Conservation (phyloP, 257 asterid genomes). For the Salvia miltiorrhiza region DNA sequence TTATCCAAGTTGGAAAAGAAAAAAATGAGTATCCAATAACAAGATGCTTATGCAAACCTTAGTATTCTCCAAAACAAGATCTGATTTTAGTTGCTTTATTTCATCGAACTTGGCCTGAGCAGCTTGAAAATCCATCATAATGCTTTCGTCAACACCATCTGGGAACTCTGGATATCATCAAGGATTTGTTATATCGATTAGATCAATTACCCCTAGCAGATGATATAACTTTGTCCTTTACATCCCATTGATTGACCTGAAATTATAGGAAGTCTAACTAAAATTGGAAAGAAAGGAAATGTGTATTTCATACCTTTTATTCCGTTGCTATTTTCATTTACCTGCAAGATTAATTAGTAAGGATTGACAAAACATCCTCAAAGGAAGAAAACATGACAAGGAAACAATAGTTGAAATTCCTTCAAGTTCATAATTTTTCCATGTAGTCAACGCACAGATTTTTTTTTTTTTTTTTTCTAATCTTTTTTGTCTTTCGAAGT, state of each 20-base stretch:
- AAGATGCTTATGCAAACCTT: slow-evolving; percentile 48
- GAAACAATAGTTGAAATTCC: slow-evolving; percentile 5
- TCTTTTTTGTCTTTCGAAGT: neutral
- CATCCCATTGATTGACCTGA: slow-evolving; percentile 5
- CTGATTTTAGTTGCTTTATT: slow-evolving; percentile 45
- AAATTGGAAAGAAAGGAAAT: slow-evolving; percentile 9
- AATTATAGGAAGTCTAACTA: neutral
- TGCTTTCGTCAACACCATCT: slow-evolving; percentile 30
- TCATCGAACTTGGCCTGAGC: slow-evolving; percentile 50
- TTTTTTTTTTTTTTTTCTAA: neutral
- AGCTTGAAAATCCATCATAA: slow-evolving; percentile 41
- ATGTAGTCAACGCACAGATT: neutral
- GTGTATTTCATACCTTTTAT: slow-evolving; percentile 41
- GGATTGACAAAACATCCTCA: slow-evolving; percentile 12
- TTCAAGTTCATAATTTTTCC: slow-evolving; percentile 4
- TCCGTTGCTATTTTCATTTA: slow-evolving; percentile 35
- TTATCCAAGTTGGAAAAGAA: neutral
- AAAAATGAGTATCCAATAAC: slow-evolving; percentile 1
- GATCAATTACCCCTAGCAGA: slow-evolving; percentile 11
- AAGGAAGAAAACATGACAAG: neutral
- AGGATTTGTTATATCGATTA: slow-evolving; percentile 17
- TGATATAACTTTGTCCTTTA: slow-evolving; percentile 1
- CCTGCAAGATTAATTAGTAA: slow-evolving; percentile 47
- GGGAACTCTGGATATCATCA: slow-evolving; percentile 37
- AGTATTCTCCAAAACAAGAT: slow-evolving; percentile 43